Evolutionary conservation across 306 rosid species (phyloP).

Genomic region (Carpinus viminea): DNA sequence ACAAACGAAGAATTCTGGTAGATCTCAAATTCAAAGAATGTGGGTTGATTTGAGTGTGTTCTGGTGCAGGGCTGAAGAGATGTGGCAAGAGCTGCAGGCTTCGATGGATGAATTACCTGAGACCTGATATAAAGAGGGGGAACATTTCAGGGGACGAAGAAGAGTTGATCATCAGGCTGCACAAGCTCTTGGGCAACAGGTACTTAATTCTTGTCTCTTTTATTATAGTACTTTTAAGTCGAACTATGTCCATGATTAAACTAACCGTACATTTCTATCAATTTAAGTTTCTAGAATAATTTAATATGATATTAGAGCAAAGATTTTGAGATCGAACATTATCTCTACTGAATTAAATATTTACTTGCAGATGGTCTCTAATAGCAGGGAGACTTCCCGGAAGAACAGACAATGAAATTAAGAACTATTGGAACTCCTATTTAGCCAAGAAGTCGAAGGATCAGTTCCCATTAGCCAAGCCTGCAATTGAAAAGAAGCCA

Average conservation of each 20-base stretch:
- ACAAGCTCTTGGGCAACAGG: constrained; percentile 25
- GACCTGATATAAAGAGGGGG: constrained; percentile 33
- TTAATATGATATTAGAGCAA: no score
- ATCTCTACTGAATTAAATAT: no score
- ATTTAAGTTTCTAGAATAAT: no score
- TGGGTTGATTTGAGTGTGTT: no score
- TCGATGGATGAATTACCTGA: constrained; percentile 32
- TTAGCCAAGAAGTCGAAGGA: not conserved
- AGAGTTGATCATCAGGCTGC: constrained; percentile 11
- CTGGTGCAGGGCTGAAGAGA: constrained; percentile 22
- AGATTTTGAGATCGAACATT: no score
- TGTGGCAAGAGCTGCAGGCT: constrained; percentile 36
- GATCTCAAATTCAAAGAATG: no score
- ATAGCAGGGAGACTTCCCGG: no score
- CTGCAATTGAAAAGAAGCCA: not conserved
- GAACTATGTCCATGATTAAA: no score
- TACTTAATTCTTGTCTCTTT: not conserved
- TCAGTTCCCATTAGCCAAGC: not conserved
- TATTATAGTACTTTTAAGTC: no score
- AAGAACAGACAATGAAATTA: no score
- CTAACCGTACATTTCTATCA: no score
- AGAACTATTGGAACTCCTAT: not conserved
- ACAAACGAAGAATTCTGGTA: no score
- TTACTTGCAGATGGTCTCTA: not conserved
- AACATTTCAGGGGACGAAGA: constrained; percentile 25